These are phyloP conservation scores for Scutellaria baicalensis DNA, from an alignment of 257 asterid species.

Conservation along the genomic window DNA sequence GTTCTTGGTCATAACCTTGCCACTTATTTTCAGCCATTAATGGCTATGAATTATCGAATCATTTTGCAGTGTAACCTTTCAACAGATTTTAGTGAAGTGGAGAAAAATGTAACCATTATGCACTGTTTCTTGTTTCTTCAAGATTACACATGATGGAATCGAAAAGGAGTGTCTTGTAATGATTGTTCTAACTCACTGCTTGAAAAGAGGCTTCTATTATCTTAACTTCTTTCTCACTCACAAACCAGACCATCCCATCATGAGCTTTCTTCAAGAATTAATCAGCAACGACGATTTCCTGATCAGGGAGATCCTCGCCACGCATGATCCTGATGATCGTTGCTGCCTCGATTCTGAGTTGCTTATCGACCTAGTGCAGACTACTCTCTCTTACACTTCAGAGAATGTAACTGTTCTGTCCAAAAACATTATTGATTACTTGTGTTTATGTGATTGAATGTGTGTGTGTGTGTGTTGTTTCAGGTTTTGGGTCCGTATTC, in stretches of 20 bases:
- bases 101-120: neutral
- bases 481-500: slow-evolving; percentile 31
- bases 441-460: too few relatives aligned
- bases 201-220: slow-evolving; percentile 12
- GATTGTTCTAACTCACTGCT: slow-evolving; percentile 17
- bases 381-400: slow-evolving; percentile 23
- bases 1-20: neutral
- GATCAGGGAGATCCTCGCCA: slow-evolving; percentile 37
- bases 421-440: too few relatives aligned
- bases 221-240: slow-evolving; percentile 1
- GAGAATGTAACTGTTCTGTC: slow-evolving; percentile 24
- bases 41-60: neutral
- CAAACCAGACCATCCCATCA: slow-evolving; percentile 2
- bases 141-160: slow-evolving; percentile 10
- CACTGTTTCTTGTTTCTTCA: slow-evolving; percentile 6
- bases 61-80: neutral
- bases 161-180: neutral
- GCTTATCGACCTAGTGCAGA: slow-evolving; percentile 41
- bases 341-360: slow-evolving; percentile 31
- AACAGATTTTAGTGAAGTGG: neutral
- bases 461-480: slow-evolving; percentile 13
- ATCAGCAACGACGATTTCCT: slow-evolving; percentile 42
- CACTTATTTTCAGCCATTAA: slow-evolving; percentile 1
- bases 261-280: slow-evolving; percentile 26
- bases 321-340: slow-evolving; percentile 56